Conservation (phyloP, 202 grass and related monocot species). For the Thinopyrum obtusiflorum region DNA sequence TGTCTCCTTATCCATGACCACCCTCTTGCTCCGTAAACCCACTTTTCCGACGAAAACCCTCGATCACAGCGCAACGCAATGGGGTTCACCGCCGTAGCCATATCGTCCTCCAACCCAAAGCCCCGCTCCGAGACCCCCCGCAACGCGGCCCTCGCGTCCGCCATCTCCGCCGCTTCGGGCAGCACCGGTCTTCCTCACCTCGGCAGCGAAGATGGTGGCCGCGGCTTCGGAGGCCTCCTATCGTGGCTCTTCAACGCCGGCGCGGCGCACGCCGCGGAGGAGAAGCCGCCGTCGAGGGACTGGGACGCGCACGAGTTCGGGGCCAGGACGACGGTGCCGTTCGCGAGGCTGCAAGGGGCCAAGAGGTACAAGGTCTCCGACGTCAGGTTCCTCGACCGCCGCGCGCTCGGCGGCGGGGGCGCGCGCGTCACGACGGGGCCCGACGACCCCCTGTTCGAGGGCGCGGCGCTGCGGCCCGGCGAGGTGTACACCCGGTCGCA, state of each 20-base stretch:
- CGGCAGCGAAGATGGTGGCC: constrained; percentile 7
- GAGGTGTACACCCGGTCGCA: constrained; percentile 78
- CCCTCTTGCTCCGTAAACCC: background rate
- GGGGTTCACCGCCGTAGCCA: background rate
- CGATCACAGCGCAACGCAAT: background rate
- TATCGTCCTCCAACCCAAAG: background rate
- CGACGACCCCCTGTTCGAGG: constrained; percentile 74
- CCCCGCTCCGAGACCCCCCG: background rate
- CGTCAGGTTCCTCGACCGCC: constrained; percentile 63
- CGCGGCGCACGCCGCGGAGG: constrained; percentile 50
- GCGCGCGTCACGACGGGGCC: constrained; percentile 51
- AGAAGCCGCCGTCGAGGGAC: constrained; percentile 33
- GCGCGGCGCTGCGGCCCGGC: constrained; percentile 55
- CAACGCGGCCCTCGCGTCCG: background rate
- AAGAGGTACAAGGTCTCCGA: constrained; percentile 78
- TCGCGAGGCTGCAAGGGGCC: constrained; percentile 45
- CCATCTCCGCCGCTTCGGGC: background rate
- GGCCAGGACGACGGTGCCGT: constrained; percentile 44
- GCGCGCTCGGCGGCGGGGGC: background rate
- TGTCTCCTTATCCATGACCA: background rate
- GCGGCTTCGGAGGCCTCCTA: constrained; percentile 60
- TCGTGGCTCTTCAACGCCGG: constrained; percentile 45
- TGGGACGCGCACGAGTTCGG: constrained; percentile 84
- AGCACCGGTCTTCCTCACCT: background rate
- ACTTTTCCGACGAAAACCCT: background rate